Evolutionary conservation across 768 basidiomycete species (phyloP).

Genomic region (Trametes elegans): DNA sequence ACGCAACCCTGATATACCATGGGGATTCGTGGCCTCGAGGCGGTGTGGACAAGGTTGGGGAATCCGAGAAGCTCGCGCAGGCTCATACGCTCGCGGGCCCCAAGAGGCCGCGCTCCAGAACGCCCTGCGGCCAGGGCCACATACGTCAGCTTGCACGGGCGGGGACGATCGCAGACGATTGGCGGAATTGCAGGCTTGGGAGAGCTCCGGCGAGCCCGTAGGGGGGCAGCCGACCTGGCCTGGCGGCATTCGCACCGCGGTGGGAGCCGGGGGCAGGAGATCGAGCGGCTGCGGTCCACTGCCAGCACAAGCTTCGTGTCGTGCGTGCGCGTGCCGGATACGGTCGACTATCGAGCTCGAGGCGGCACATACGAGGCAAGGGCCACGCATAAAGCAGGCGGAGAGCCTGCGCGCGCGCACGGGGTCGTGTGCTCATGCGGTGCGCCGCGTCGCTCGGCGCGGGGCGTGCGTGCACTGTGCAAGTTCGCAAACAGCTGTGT

Average conservation of each 20-base stretch:
- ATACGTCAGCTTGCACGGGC: background rate
- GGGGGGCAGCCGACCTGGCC: background rate
- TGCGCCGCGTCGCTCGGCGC: background rate
- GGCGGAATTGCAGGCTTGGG: slow-evolving; percentile 2
- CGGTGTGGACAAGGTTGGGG: background rate
- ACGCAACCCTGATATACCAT: too few relatives aligned
- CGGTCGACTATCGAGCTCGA: slow-evolving; percentile 1
- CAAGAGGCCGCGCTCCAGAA: background rate
- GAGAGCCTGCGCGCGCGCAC: background rate
- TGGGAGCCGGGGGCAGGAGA: background rate
- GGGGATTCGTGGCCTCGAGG: background rate
- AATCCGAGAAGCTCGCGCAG: too few relatives aligned
- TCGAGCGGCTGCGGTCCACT: background rate
- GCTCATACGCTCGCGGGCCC: too few relatives aligned
- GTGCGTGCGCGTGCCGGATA: background rate
- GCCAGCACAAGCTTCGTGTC: slow-evolving; percentile 1
- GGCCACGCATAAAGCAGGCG: slow-evolving; percentile 11
- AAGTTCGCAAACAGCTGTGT: background rate
- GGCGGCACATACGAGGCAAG: slow-evolving; percentile 8
- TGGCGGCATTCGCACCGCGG: slow-evolving; percentile 8
- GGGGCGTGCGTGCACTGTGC: too few relatives aligned
- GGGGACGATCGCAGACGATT: slow-evolving; percentile 8
- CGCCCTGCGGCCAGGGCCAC: background rate
- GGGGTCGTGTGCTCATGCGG: background rate
- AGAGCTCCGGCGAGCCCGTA: background rate